Evolutionary conservation across 345 rosid genomes (phyloP).

Genomic region (Cochlearia excelsa): DNA sequence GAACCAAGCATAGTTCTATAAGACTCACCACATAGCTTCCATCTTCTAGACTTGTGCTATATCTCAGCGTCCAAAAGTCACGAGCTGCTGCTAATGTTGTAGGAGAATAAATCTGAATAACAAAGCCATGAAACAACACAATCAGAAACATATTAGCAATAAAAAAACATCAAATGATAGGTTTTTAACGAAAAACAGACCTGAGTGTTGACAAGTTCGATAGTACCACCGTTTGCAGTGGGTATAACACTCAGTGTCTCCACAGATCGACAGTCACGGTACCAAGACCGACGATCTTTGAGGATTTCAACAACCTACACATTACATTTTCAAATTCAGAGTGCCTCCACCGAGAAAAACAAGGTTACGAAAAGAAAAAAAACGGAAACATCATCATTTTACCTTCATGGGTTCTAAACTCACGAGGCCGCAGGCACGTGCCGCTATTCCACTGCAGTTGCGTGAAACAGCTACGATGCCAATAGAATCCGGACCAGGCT

Average conservation of each 20-base stretch:
- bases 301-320: constrained; percentile 85
- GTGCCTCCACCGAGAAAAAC: not conserved
- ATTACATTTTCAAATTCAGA: not conserved
- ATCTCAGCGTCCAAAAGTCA: constrained; percentile 94
- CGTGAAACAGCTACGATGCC: constrained; percentile 99
- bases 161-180: not conserved
- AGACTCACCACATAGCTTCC: constrained; percentile 76
- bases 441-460: constrained; percentile 96
- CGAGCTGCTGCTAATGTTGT: constrained; percentile 93
- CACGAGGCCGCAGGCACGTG: constrained; percentile 99
- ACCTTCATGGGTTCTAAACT: constrained; percentile 98
- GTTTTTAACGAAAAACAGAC: constrained; percentile 12
- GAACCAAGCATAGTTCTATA: not conserved
- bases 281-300: constrained; percentile 97
- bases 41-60: constrained; percentile 80
- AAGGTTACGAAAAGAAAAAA: not conserved
- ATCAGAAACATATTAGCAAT: not conserved
- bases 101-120: constrained; percentile 74
- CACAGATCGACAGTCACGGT: constrained; percentile 84
- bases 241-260: constrained; percentile 69
- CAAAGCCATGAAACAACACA: not conserved
- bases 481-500: constrained; percentile 99
- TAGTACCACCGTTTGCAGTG: constrained; percentile 76
- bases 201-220: constrained; percentile 91
- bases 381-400: not conserved